Percentiles rank a stretch among this genome's conserved stretches.
Evolutionary conservation across 306 rosid genomes (phyloP).

Genomic region (Quillaja saponaria): DNA sequence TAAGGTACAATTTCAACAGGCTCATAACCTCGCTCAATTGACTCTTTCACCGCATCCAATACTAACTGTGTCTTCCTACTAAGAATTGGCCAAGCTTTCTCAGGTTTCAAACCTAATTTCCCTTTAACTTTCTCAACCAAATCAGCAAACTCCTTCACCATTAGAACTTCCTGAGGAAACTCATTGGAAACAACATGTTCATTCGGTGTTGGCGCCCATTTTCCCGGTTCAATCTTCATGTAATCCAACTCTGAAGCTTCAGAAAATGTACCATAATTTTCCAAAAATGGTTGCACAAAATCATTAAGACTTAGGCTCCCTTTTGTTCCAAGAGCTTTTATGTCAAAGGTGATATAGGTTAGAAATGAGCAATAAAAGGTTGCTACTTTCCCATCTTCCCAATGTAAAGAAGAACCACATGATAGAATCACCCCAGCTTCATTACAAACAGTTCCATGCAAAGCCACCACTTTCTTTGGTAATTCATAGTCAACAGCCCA

Average conservation of each 20-base stretch:
- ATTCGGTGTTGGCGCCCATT: background rate
- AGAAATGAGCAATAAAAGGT: background rate
- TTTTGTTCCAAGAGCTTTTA: background rate
- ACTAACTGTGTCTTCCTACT: background rate
- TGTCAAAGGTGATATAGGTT: background rate
- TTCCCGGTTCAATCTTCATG: background rate
- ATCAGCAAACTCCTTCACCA: background rate
- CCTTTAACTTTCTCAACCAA: background rate
- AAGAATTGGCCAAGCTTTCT: background rate
- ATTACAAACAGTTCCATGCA: conserved; percentile 26
- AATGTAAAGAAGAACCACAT: conserved; percentile 41
- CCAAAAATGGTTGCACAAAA: background rate
- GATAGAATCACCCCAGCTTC: conserved; percentile 41
- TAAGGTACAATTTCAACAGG: background rate
- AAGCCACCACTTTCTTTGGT: conserved; percentile 40
- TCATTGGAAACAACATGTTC: background rate
- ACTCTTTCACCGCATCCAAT: background rate
- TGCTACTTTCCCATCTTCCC: conserved; percentile 29
- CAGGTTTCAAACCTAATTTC: background rate
- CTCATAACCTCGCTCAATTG: background rate
- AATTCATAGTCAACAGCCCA: conserved; percentile 44
- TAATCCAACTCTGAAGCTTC: background rate
- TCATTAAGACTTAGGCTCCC: background rate
- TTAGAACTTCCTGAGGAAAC: background rate
- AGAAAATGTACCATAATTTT: background rate